phyloP scores from a whole-genome alignment of 805 yeast genomes.

The Brettanomyces nanus region DNA sequence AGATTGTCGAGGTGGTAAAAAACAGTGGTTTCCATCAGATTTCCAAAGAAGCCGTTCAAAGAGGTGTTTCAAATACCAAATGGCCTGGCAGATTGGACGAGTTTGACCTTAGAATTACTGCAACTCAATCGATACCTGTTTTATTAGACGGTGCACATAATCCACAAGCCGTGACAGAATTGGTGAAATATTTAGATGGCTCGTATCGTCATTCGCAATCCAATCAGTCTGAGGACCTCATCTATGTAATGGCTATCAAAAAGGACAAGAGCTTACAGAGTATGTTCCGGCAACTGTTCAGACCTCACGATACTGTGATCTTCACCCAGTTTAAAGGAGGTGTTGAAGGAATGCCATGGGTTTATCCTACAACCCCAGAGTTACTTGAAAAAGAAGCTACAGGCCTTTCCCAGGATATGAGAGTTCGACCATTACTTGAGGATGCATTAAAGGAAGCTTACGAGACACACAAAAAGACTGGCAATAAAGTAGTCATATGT shows the following conservation, averaged over 20 bases:
- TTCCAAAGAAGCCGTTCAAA: constrained; percentile 24
- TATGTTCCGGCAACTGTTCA: constrained; percentile 42
- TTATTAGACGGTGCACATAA: constrained; percentile 94
- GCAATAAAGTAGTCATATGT: constrained; percentile 41
- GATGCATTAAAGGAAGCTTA: constrained; percentile 21
- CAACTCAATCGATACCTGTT: constrained; percentile 22
- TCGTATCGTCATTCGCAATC: constrained; percentile 7
- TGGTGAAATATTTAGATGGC: constrained; percentile 43
- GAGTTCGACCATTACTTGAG: constrained; percentile 17
- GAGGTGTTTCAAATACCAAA: constrained; percentile 45
- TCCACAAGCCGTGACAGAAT: constrained; percentile 70
- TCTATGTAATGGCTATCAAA: constrained; percentile 70
- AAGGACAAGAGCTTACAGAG: constrained; percentile 54
- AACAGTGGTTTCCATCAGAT: constrained; percentile 14
- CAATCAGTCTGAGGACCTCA: constrained; percentile 18
- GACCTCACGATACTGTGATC: constrained; percentile 45
- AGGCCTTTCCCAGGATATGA: constrained; percentile 20
- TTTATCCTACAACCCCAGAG: constrained; percentile 36
- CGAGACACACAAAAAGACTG: constrained; percentile 6
- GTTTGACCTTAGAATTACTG: constrained; percentile 22
- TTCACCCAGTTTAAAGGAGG: constrained; percentile 50
- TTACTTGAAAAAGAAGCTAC: constrained; percentile 22
- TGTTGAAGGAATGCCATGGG: constrained; percentile 96
- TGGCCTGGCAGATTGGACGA: constrained; percentile 91
- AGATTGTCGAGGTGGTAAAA: constrained; percentile 36